Evolutionary conservation across 352 stramenopile genomes (phyloP).

Genomic region (Phytophthora tubulina): DNA sequence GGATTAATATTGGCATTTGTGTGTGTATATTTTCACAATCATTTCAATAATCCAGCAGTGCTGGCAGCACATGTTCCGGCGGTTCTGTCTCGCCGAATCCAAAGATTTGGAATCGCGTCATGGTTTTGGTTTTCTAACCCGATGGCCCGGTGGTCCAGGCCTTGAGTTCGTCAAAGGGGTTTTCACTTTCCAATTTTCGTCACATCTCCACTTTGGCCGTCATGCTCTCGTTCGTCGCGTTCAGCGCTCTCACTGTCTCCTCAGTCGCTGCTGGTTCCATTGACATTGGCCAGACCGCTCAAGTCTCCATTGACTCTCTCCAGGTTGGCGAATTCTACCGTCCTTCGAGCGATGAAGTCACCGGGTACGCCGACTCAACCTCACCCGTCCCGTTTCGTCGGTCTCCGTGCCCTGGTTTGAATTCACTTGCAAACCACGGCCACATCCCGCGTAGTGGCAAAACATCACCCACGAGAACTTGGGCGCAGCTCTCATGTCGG

Average conservation of each 20-base stretch:
- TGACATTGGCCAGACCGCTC: conserved; percentile 14
- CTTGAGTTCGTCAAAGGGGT: not conserved
- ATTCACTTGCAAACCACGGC: conserved; percentile 63
- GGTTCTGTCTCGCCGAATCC: not conserved
- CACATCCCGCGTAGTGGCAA: conserved; percentile 57
- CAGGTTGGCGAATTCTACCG: conserved; percentile 44
- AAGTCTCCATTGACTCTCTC: conserved; percentile 28
- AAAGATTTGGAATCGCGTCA: conserved; percentile 19
- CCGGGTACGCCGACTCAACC: conserved; percentile 36
- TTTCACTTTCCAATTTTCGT: conserved; percentile 26
- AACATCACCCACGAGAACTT: conserved; percentile 44
- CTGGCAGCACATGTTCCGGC: conserved; percentile 12
- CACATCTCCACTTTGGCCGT: not conserved
- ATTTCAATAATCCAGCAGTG: not conserved
- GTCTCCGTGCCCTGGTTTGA: conserved; percentile 54
- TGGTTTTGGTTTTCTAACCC: conserved; percentile 20
- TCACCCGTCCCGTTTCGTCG: conserved; percentile 40
- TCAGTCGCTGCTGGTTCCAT: conserved; percentile 26
- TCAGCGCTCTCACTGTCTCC: conserved; percentile 13
- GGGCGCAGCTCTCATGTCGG: conserved; percentile 31
- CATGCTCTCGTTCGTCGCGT: conserved; percentile 28
- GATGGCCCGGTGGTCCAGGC: conserved; percentile 18
- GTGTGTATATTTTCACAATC: conserved; percentile 14
- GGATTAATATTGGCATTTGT: conserved; percentile 4
- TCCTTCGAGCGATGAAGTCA: conserved; percentile 38